Evolutionary conservation across 805 yeast species (phyloP).

Genomic region (Ogataea trehaloabstinens): DNA sequence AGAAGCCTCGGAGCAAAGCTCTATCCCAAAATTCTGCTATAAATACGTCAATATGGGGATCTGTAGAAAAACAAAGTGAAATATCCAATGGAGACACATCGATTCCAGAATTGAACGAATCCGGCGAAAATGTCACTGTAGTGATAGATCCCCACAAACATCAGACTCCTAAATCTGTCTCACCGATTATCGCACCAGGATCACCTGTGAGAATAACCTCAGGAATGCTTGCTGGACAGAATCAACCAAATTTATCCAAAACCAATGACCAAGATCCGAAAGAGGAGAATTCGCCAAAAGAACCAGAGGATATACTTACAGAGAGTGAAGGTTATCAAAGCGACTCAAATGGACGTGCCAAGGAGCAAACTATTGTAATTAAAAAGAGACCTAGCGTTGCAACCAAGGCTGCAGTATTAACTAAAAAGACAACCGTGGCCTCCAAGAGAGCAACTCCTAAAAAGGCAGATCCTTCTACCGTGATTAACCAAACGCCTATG

Average conservation of each 20-base stretch:
- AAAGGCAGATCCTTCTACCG: slow-evolving; percentile 1
- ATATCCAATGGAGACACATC: slow-evolving; percentile 9
- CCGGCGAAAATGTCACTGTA: slow-evolving; percentile 19
- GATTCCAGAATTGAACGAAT: slow-evolving; percentile 22
- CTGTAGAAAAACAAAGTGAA: slow-evolving; percentile 4
- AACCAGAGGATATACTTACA: slow-evolving; percentile 12
- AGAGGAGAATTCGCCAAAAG: slow-evolving; percentile 13
- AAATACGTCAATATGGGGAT: slow-evolving; percentile 2
- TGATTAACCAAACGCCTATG: slow-evolving; percentile 1
- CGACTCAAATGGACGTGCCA: slow-evolving; percentile 10
- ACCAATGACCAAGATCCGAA: slow-evolving; percentile 20
- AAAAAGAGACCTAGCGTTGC: slow-evolving; percentile 30
- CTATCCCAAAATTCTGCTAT: slow-evolving; percentile 17
- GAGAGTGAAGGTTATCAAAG: slow-evolving; percentile 24
- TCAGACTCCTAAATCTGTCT: slow-evolving; percentile 22
- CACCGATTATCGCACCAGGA: slow-evolving; percentile 33
- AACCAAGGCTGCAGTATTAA: slow-evolving; percentile 27
- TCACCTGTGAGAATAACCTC: slow-evolving; percentile 37
- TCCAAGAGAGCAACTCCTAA: slow-evolving; percentile 9
- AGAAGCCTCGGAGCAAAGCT: slow-evolving; percentile 30
- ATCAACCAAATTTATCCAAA: slow-evolving; percentile 36
- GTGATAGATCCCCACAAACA: slow-evolving; percentile 25
- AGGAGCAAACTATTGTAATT: slow-evolving; percentile 4
- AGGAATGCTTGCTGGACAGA: slow-evolving; percentile 31
- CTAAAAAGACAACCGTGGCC: slow-evolving; percentile 15